Conservation (phyloP, 2,329 filamentous ascomycete species). For the Neofusicoccum parvum region DNA sequence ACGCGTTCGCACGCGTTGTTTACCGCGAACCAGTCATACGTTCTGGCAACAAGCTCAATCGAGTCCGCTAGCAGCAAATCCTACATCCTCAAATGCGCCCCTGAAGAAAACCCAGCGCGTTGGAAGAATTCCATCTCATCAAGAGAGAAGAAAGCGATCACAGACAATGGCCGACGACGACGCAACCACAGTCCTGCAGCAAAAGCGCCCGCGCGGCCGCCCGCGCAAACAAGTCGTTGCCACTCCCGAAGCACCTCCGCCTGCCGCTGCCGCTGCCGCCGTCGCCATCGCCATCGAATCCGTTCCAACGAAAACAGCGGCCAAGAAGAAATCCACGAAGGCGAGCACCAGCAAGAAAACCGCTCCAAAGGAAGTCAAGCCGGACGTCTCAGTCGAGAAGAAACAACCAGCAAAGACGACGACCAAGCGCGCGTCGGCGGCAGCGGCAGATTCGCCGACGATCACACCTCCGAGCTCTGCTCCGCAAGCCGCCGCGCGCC, state of each 20-base stretch:
- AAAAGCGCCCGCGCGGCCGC: constrained; percentile 5
- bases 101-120: background rate
- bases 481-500: background rate
- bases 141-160: too few relatives aligned
- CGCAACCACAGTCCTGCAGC: background rate
- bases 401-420: background rate
- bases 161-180: too few relatives aligned
- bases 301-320: too few relatives aligned
- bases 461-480: constrained; percentile 1
- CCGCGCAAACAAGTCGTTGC: constrained; percentile 12
- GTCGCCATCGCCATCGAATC: background rate
- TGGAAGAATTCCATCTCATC: too few relatives aligned
- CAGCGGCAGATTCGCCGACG: background rate
- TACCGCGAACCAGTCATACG: background rate
- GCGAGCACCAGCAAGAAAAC: background rate
- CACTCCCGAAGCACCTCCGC: background rate
- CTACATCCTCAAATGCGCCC: too few relatives aligned
- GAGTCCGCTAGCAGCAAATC: too few relatives aligned
- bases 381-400: background rate
- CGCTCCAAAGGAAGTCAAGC: background rate
- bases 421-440: background rate
- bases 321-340: background rate
- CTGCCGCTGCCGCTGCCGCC: background rate
- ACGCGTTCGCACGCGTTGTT: constrained; percentile 1
- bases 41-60: background rate